These are phyloP conservation scores for Solanum sejunctum DNA, from an alignment of 257 asterid species.

Conservation along the genomic window DNA sequence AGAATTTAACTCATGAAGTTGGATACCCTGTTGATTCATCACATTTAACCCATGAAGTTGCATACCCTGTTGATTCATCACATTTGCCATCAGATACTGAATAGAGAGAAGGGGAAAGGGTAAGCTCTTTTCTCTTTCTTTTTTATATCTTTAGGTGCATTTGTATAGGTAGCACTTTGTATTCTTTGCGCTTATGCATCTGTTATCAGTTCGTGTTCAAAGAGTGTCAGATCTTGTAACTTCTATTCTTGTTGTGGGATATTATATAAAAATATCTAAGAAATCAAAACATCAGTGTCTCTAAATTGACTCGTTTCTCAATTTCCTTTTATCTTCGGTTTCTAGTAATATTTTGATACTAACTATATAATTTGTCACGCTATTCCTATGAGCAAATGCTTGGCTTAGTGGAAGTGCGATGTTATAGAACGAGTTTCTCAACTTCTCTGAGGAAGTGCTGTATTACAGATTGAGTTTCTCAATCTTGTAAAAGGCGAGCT, in stretches of 20 bases:
- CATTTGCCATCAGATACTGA: conserved; percentile 51
- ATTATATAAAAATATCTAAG: conserved; percentile 7
- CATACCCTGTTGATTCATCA: conserved; percentile 16
- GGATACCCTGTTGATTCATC: conserved; percentile 18
- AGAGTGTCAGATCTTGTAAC: conserved; percentile 7
- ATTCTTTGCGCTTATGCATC: neutral
- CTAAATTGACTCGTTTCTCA: neutral
- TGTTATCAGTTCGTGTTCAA: conserved; percentile 10
- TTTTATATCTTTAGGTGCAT: neutral
- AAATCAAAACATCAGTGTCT: conserved; percentile 9
- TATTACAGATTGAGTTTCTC: neutral
- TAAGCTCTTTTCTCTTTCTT: conserved; percentile 5
- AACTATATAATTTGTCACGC: neutral
- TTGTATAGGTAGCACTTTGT: neutral
- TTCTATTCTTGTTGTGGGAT: conserved; percentile 9
- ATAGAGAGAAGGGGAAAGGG: conserved; percentile 26
- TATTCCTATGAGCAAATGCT: neutral
- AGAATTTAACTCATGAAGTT: conserved; percentile 27
- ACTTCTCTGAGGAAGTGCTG: neutral
- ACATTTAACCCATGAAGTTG: conserved; percentile 5
- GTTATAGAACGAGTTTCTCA: neutral
- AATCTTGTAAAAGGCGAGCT: neutral
- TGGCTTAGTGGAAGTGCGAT: neutral
- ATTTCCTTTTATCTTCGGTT: neutral
- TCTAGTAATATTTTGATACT: neutral